Base-by-base conservation (phyloP, 2,329 filamentous ascomycete genomes). In the Colletotrichum tanaceti region DNA sequence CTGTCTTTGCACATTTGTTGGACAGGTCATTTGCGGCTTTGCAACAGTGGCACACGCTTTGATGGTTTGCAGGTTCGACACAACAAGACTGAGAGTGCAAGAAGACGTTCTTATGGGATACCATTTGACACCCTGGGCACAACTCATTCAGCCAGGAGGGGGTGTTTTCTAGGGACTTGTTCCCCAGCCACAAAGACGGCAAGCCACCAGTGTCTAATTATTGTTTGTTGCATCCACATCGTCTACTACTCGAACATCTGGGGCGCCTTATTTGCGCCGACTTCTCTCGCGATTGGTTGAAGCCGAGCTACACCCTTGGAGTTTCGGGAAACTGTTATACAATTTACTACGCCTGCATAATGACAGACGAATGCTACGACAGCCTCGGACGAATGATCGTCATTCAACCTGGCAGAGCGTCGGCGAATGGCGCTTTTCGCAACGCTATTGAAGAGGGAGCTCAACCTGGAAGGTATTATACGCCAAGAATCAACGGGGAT, bases 311-410 rank as follows among this genome's bases (percentile, higher is more conserved):
- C 28, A 7, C 41, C 22, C 35, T 63, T 1, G 52, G 32, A 3
- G 1, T 63, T 1, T 63, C 61, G 1, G 6, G 22, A 11, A 35
- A 53, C 10, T 13, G 2, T 2, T 57, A 43, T 13, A 63, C 61
- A 1, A 32, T 58, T 11, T 50, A 18, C 1, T 35, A 58, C 35
- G 7, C 32, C 0, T 35, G 20, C 5, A 16, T 63, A 14, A 63
- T 63, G 52, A 9, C 43, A 7, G 43, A 43, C 3, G 61, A 58
- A 6, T 63, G 44, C 3, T 63, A 18, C 2, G 44, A 63, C 3
- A 16, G 44, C 1, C 18, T 22, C 10, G 61, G 52, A n/a, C 5
- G 53, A 9, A 22, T 24, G 3, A 20, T 63, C 1, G 6, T 16
- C 11, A 44, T 63, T 11, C 16, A n/a, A 6, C 11, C 16, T 6